phyloP scores from a whole-genome alignment of 495 filamentous ascomycete genomes.

The Daldinia grandis region DNA sequence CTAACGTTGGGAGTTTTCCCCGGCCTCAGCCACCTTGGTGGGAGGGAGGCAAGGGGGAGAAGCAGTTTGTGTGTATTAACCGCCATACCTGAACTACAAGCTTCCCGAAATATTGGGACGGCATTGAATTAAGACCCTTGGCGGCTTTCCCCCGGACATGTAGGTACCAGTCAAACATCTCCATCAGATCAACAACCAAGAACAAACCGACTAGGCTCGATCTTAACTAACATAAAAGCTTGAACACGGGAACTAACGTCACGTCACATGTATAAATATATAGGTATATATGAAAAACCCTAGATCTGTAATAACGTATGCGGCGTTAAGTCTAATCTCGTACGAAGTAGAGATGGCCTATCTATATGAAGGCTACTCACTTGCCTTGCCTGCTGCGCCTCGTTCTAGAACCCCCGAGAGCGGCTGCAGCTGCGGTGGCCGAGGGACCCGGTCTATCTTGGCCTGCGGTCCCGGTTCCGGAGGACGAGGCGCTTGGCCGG shows the following conservation, averaged over 20 bases:
- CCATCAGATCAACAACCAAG: neutral
- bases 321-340: constrained; percentile 18
- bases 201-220: neutral
- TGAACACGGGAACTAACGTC: neutral
- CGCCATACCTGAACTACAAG: neutral
- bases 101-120: too few species aligned
- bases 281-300: neutral
- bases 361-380: constrained; percentile 7
- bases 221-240: neutral
- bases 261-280: neutral
- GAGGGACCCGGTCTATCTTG: constrained; percentile 7
- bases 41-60: neutral
- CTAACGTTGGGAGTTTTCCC: neutral
- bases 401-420: constrained; percentile 16
- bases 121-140: too few species aligned
- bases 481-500: constrained; percentile 6
- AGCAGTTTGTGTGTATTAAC: neutral
- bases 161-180: neutral
- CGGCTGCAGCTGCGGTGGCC: neutral
- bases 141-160: too few species aligned
- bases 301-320: constrained; percentile 13
- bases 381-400: constrained; percentile 27
- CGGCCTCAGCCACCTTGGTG: neutral
- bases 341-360: constrained; percentile 13
- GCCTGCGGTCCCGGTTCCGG: constrained; percentile 10